These are phyloP conservation scores for Penicillium freii DNA, from an alignment of 2,329 filamentous ascomycete species.

Conservation along the genomic window DNA sequence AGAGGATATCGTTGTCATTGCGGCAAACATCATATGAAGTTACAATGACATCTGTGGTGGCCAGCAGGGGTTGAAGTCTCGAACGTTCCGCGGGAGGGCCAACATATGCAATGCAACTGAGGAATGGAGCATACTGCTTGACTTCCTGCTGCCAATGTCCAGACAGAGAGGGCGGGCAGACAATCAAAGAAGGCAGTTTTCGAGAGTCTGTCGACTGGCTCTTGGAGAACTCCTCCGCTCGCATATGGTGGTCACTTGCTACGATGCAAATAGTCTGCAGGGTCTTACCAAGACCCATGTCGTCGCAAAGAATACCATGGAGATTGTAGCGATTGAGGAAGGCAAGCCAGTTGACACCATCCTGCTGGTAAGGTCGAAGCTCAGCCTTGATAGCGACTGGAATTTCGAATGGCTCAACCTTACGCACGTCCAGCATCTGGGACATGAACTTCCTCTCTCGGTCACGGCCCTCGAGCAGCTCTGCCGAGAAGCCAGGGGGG, in stretches of 20 bases:
- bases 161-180: slow-evolving; percentile 92
- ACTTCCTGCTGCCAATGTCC: slow-evolving; percentile 99
- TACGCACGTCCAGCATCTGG: slow-evolving; percentile 93
- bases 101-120: slow-evolving; percentile 85
- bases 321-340: slow-evolving; percentile 98
- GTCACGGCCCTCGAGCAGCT: slow-evolving; percentile 85
- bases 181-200: slow-evolving; percentile 83
- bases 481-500: slow-evolving; percentile 84
- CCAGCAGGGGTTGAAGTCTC: slow-evolving; percentile 66
- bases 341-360: slow-evolving; percentile 97
- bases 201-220: slow-evolving; percentile 75
- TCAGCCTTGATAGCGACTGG: slow-evolving; percentile 97
- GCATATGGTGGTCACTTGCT: slow-evolving; percentile 91
- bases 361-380: slow-evolving; percentile 94
- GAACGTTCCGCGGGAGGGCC: slow-evolving; percentile 80
- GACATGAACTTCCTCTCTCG: slow-evolving; percentile 94
- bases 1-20: slow-evolving; percentile 85
- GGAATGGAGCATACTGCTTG: slow-evolving; percentile 90
- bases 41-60: slow-evolving; percentile 84
- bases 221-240: slow-evolving; percentile 84
- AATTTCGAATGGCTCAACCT: slow-evolving; percentile 89
- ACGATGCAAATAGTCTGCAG: slow-evolving; percentile 97
- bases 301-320: slow-evolving; percentile 96
- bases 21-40: slow-evolving; percentile 98
- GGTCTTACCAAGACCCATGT: slow-evolving; percentile 98